phyloP scores from a whole-genome alignment of 2,329 filamentous ascomycete genomes.

The Daldinia sp. region DNA sequence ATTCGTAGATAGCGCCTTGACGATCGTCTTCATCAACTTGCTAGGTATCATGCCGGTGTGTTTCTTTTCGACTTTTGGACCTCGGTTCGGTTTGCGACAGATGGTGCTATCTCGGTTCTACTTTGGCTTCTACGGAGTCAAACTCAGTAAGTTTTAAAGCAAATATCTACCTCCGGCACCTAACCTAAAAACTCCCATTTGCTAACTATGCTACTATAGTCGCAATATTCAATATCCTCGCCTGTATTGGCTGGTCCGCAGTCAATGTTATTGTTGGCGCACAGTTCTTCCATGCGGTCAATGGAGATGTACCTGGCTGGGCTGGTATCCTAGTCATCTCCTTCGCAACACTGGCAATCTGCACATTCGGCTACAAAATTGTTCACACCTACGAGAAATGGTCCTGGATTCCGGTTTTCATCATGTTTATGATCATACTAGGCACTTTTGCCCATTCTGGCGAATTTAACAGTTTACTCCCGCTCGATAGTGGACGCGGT shows the following conservation, averaged over 20 bases:
- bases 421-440: constrained; percentile 76
- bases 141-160: constrained; percentile 62
- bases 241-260: constrained; percentile 77
- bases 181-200: neutral
- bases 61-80: constrained; percentile 81
- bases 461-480: constrained; percentile 64
- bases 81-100: constrained; percentile 76
- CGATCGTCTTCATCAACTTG: constrained; percentile 78
- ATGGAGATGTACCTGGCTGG: constrained; percentile 71
- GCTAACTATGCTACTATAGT: constrained; percentile 52
- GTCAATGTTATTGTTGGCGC: constrained; percentile 84
- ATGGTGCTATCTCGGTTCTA: constrained; percentile 83
- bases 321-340: constrained; percentile 80
- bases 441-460: constrained; percentile 74
- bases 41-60: constrained; percentile 76
- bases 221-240: constrained; percentile 74
- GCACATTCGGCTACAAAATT: constrained; percentile 78
- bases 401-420: constrained; percentile 76
- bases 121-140: constrained; percentile 76
- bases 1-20: constrained; percentile 75
- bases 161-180: neutral
- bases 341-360: constrained; percentile 71
- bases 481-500: constrained; percentile 64
- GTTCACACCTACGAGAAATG: constrained; percentile 81
- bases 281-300: constrained; percentile 79